Evolutionary conservation across 2,329 filamentous ascomycete genomes (phyloP), one percentile per base, ranked within the genome.

Genomic region (Blumeriella jaapii): DNA sequence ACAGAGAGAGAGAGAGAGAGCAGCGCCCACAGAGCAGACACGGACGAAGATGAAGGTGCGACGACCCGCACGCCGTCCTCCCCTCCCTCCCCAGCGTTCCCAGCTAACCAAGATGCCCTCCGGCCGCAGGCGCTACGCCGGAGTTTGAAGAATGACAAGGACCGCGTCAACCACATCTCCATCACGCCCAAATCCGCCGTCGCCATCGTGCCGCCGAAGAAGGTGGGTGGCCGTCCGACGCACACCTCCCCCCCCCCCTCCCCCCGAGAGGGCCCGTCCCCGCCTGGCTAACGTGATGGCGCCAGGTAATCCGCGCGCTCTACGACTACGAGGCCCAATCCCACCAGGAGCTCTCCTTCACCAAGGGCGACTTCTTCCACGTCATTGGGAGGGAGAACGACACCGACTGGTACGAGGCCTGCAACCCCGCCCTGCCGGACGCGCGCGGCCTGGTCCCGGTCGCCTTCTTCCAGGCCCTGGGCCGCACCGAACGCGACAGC

Each of bases 301-400:
- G 26, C 28, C 54, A 95, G 87, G 87, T 98, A 42, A 98, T 98
- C 60, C 86, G 89, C 67, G 91, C 91, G 18, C 78, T 95, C 40
- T 94, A 93, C 69, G 84, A 93, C 60, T 93, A 93, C 63, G 72
- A 80, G 54, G 82, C 86, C 40, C 72, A 80, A 53, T 74, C 76
- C 41, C 63, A 63, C 34, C 80, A 89, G 57, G 79, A 94, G 64
- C 69, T 98, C 52, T 80, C 82, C 57, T 98, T 98, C 62, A 85
- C 79, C 47, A 82, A 85, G 57, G 91, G 91, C 55, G 91, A 98
- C 59, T 98, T 96, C 61, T 91, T 98, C 59, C 89, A 96, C 65
- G 91, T 98, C 46, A 89, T 96, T 59, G 85, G 83, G 53, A 81
- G 89, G 59, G 91, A 96, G 64, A 80, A 95, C 67, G 89, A 96